Base-by-base conservation (phyloP, 2,329 filamentous ascomycete genomes). In the Sporothrix pallida region DNA sequence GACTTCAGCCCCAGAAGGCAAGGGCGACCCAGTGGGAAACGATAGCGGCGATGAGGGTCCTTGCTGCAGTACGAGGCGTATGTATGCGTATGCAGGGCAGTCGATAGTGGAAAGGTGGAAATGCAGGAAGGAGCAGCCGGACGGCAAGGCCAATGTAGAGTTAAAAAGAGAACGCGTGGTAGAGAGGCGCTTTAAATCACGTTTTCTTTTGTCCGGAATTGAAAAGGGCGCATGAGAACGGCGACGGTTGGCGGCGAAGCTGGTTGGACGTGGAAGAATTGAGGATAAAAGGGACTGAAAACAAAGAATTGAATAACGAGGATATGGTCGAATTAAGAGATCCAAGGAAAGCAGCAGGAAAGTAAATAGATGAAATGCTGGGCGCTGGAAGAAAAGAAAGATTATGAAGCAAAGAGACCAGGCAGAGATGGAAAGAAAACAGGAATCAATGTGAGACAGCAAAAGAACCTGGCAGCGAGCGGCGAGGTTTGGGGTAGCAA, bases 1-100 rank as follows among this genome's bases (percentile, higher is more conserved):
- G 52, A 56, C 68, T 56, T 69, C 65, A 54, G 65, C 65, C 67
- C 26, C 67, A 71, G 42, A 48, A 60, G 69, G 69, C 69, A 71
- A 60, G 69, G 26, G 20, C 54, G 31, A 44, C 68, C 48, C 63
- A 50, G 63, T n/a, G 15, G 31, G 52, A 52, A 31, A 50, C 15
- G 20, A n/a, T 13, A 8, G 52, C 12, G 69, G 42, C 5, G 54
- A 42, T 44, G 20, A 26, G 15, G 46, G 63, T 26, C 12, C 44
- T 52, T 52, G 15, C 31, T 70, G 31, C 31, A 37, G 31, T 37
- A 5, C 31, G 31, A 37, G 31, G 31, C 31, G 31, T 37, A 37
- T 37, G 31, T 37, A 37, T 37, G 31, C 31, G 31, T 37, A 37
- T 37, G 31, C 68, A 70, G 50, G 58, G 44, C 63, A 31, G 44